Base-by-base conservation (phyloP, 2,329 filamentous ascomycete species). In the Cercospora nicotianae region DNA sequence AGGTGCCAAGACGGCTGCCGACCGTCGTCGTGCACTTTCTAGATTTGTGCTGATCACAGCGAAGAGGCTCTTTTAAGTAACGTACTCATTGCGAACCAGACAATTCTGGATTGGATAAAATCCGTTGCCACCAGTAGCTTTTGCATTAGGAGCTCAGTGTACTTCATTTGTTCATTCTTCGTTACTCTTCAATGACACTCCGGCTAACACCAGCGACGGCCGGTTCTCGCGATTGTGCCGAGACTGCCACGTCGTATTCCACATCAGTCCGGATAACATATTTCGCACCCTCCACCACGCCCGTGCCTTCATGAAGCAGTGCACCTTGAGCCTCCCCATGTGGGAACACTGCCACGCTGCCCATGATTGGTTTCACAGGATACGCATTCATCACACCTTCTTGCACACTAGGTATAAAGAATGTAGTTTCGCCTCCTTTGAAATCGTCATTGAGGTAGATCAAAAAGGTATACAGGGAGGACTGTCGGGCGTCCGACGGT, bases 181-280 rank as follows among this genome's bases (percentile, higher is more conserved):
- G 9, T 58, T 16, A 59, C 9, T 64, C 62, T 48, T 64, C 62
- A 33, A 64, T 58, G 16, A 64, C 62, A 20, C 62, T 64, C 12
- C 62, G 26, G 48, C 53, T 59, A 3, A 48, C 23, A 3, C 62
- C 62, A 7, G 33, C 33, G 9, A 8, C 26, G 5, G 51, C 62
- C 28, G 62, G 51, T n/a, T 64, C 62, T 18, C 2, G 10, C 10
- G 51, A 42, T 42, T 23, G 48, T 28, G 61, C 18, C 13, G 39
- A 26, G 23, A 33, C 61, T 12, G 51, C 36, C 20, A 91, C 80
- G 76, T 91, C 89, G 70, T 91, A 92, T 76, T 90, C 86, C 3
- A 92, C 86, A 75, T 92, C 90, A 0, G 89, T 91, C 65, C 90
- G 79, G 55, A 91, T 91, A 1, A 92, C 87, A 75, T 91, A 92